Evolutionary conservation across 768 basidiomycete genomes (phyloP).

Genomic region (Pulveroboletus sp.): DNA sequence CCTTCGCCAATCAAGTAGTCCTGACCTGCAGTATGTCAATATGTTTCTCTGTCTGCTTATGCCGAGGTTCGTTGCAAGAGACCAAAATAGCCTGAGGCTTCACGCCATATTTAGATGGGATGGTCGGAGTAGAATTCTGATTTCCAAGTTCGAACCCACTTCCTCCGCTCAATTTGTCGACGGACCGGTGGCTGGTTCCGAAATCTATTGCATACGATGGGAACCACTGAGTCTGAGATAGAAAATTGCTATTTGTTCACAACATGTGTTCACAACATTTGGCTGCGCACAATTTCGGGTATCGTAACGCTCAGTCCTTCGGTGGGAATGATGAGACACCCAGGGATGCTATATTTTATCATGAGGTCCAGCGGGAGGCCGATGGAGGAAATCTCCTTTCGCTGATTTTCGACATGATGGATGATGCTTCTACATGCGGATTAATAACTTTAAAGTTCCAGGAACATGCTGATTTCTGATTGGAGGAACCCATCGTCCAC

Average conservation of each 20-base stretch:
- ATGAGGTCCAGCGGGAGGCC: background rate
- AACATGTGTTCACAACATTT: too few species aligned
- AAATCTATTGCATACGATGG: background rate
- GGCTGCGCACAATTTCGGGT: background rate
- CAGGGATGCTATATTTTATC: background rate
- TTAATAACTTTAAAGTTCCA: slow-evolving; percentile 36
- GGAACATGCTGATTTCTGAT: slow-evolving; percentile 42
- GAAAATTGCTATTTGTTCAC: background rate
- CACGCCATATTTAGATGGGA: background rate
- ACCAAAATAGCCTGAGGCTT: background rate
- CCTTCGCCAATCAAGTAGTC: slow-evolving; percentile 49
- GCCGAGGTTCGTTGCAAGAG: too few species aligned
- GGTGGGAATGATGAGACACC: background rate
- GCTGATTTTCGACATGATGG: background rate
- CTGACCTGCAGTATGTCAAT: slow-evolving; percentile 36
- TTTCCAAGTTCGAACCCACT: too few species aligned
- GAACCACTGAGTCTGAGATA: background rate
- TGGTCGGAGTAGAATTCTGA: too few species aligned
- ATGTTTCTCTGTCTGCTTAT: background rate
- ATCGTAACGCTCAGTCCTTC: background rate
- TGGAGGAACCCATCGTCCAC: slow-evolving; percentile 44
- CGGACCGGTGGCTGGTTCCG: too few species aligned
- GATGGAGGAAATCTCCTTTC: background rate
- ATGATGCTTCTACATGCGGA: background rate
- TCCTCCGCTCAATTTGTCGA: too few species aligned